phyloP scores from a whole-genome alignment of 495 filamentous ascomycete genomes.

The Bathelium albidoporum region DNA sequence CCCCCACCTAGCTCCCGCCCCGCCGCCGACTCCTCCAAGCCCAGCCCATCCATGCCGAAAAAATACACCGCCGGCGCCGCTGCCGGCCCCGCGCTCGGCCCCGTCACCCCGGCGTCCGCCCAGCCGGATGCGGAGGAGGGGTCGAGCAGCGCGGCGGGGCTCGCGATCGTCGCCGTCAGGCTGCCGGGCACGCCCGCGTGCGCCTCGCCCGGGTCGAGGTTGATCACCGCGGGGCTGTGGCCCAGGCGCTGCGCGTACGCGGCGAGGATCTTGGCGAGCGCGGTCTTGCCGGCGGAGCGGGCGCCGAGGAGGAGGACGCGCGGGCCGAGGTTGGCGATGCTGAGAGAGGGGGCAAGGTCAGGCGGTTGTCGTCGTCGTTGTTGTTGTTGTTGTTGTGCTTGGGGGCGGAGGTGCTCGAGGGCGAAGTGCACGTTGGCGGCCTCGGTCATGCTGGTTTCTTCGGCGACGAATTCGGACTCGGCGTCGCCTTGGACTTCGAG shows the following conservation, averaged over 20 bases:
- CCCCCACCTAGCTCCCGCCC: slow-evolving; percentile 67
- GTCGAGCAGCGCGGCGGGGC: slow-evolving; percentile 74
- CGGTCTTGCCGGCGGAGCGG: slow-evolving; percentile 17
- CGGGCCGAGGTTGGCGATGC: slow-evolving; percentile 32
- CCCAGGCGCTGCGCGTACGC: slow-evolving; percentile 70
- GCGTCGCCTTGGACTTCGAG: slow-evolving; percentile 62
- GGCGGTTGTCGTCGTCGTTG: not conserved
- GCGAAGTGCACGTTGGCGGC: slow-evolving; percentile 84
- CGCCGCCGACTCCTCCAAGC: slow-evolving; percentile 66
- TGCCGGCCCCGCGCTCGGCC: slow-evolving; percentile 61
- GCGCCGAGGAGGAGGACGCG: slow-evolving; percentile 21
- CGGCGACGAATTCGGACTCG: slow-evolving; percentile 63
- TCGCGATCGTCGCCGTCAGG: slow-evolving; percentile 76
- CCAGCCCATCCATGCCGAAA: slow-evolving; percentile 65
- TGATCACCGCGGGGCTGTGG: slow-evolving; percentile 71
- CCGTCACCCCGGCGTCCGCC: slow-evolving; percentile 90
- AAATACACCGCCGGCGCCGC: slow-evolving; percentile 91
- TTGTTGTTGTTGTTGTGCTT: not conserved
- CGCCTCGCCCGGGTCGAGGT: slow-evolving; percentile 63
- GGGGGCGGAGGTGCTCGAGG: slow-evolving; percentile 52
- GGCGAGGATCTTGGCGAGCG: slow-evolving; percentile 46
- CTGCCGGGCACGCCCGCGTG: slow-evolving; percentile 79
- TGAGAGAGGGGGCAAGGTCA: not conserved
- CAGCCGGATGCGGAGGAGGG: slow-evolving; percentile 76
- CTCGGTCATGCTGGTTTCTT: slow-evolving; percentile 74